Evolutionary conservation across 331 rosid species (phyloP), one percentile per base, ranked within the genome.

Genomic region (Pyracantha coccinea): DNA sequence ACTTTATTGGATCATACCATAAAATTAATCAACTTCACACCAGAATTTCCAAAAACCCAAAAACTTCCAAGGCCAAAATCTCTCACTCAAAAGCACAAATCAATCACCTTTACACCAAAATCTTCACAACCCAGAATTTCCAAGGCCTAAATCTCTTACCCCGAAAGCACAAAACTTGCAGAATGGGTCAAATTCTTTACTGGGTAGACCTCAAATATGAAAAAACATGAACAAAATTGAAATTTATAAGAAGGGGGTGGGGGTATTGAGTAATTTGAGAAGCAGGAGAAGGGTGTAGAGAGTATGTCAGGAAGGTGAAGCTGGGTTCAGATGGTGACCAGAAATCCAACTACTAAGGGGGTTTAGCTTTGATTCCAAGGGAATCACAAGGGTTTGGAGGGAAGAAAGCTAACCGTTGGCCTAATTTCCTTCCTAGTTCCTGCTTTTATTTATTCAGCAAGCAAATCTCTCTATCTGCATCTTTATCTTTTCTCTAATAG

Each of bases 281-380:
- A 29, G 77, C 66, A 33, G 50, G 65, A 66, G 78, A 81, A 47
- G 77, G 97, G 91, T 88, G 82, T 58, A 80, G 80, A 80, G 87
- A 83, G 21, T 66, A 69, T 82, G 82, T 86, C 94, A 84, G 77
- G 81, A 85, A 78, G 98, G 91, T 91, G 88, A 81, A 76, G 82
- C 81, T 93, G 89, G 90, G 88, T 78, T 90, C 80, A 86, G 93
- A 91, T 78, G 89, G 88, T 91, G 89, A 91, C 96, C 93, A 89
- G 84, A 76, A 85, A 86, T 89, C 41, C 93, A 93, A 84, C 87
- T 54, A 68, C 69, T 14, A 72, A 66, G 71, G 41, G 74, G 53
- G 68, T 66, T 79, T 88, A 84, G 90, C 97, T 91, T 93, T 81
- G 88, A 83, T 89, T 82, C 85, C 69, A 93, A 89, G 92, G 66